Base-by-base conservation (phyloP, 768 basidiomycete species). In the Mycena rosella region DNA sequence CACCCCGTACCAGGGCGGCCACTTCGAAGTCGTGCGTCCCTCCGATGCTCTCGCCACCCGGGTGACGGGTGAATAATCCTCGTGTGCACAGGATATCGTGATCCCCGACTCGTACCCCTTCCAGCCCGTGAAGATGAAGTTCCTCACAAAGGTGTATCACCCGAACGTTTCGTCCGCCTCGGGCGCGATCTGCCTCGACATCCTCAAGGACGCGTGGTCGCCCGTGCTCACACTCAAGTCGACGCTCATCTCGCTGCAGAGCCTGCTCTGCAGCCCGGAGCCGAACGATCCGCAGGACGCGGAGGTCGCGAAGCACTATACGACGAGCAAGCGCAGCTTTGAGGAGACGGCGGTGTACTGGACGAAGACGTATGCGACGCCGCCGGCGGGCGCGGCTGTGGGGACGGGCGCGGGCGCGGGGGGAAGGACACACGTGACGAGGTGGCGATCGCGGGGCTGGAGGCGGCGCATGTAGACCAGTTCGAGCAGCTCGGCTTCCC, bases 261-360 rank as follows among this genome's bases (percentile, higher is more conserved):
- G 93, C 42, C 85, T 98, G 26, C 85, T 99, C 20, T 97, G 96
- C 79, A 93, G 91, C 11, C 97, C 97, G 0, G 96, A 98, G 76
- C 96, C 97, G 10, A 94, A 93, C 69, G 97, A 98, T 76, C 97
- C 96, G 0, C 96, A 98, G 80, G 97, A 99, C 75, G 97, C 96
- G 0, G 96, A 99, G 80, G 96, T 99, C 14, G 96, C 96, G 15
- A 98, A 98, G 78, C 97, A 98, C 76, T 99, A 94, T 74, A 92
- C 94, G 78, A 95, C 96, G 15, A 94, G 92, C 77, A 91, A 91
- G 77, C 81, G 82, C 27, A 91, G 92, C 73, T 99, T 99, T 72
- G 94, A 96, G 65, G 93, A 93, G 42, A 99, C 96, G 5, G 96
- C 96, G 63, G 85, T 88, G 44, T 96, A 96, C 78, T 99, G 96